Base-by-base conservation (phyloP, 805 yeast species). In the Kodamaea nitidulidarum region DNA sequence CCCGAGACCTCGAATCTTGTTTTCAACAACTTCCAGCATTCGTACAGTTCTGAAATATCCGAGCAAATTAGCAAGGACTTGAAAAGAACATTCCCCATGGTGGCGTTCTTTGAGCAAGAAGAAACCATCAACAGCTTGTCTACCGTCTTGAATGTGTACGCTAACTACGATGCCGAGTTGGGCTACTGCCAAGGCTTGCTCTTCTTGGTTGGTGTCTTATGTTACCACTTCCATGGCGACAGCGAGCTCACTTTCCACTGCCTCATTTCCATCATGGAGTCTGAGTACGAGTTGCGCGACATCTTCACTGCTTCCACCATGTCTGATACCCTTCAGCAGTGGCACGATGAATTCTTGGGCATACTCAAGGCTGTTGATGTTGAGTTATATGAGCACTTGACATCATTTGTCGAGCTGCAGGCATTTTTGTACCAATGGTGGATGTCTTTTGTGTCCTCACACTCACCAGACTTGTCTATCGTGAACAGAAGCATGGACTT, bases 151-250 rank as follows among this genome's bases (percentile, higher is more conserved):
- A 76, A 80, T 41, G 84, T 82, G 1, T 80, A 75, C 49, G 76
- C 80, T 35, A 75, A 78, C 46, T 80, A 76, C 51, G 84, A 80
- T 56, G 70, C 71, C 38, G 81, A 79, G 47, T 73, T 80, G 47
- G 86, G 86, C 8, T 80, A 80, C 51, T 80, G 86, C 53, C 86
- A 80, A 54, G 86, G 86, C 5, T 60, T 80, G 14, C 70, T 81
- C 17, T 80, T 80, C 49, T 60, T 80, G 32, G 83, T 78, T 9
- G 84, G 82, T 2, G 78, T 80, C 4, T 59, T 80, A 27, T 64
- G 73, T 43, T 68, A 65, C 47, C 67, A 63, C 34, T 61, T 65
- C 38, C 51, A 55, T 17, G 51, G 51, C 40, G 59, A 56, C 38
- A 32, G 51, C 47, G 67, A 54, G 53, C 57, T 63, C 48, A 78